phyloP scores from a whole-genome alignment of 345 rosid species.

The Citrus sinensis region DVS_A1.0 CM039167.1:7030001-7030500 shows the following conservation, averaged over 20 bases:
- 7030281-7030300: background rate
- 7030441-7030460: too few species aligned
- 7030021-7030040: background rate
- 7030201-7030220: constrained; percentile 62
- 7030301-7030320: background rate
- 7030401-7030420: too few species aligned
- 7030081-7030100: constrained; percentile 50
- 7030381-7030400: background rate
- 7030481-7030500: too few species aligned
- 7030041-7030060: constrained; percentile 24
- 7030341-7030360: background rate
- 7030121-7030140: constrained; percentile 91
- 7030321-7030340: background rate
- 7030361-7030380: background rate
- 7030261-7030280: background rate
- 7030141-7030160: constrained; percentile 67
- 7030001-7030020: background rate
- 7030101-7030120: constrained; percentile 73
- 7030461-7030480: too few species aligned
- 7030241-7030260: background rate
- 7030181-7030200: constrained; percentile 79
- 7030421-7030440: too few species aligned
- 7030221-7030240: background rate
- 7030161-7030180: constrained; percentile 77
- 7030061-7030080: constrained; percentile 92